Conservation (phyloP, 2,329 filamentous ascomycete genomes). For the Calonectria hawksworthii region DNA sequence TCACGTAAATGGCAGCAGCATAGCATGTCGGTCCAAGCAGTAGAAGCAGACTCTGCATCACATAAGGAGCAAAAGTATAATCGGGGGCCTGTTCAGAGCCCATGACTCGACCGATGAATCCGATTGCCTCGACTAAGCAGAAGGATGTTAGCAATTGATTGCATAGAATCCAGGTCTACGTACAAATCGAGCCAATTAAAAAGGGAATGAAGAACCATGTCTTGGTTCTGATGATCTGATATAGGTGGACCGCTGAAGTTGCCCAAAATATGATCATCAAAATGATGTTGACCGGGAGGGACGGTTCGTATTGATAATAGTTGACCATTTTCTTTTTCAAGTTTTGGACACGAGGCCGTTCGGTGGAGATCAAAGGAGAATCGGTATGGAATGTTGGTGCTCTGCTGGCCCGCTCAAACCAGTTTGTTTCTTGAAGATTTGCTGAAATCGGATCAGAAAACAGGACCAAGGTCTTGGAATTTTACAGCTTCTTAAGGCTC, state of each 20-base stretch:
- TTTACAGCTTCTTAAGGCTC: background rate
- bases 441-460: background rate
- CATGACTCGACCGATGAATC: background rate
- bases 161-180: background rate
- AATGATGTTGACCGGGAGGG: background rate
- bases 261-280: background rate
- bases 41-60: background rate
- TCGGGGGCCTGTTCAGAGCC: background rate
- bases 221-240: background rate
- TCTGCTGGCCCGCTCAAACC: background rate
- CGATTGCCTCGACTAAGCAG: background rate
- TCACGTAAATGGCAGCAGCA: constrained; percentile 12
- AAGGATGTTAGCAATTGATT: background rate
- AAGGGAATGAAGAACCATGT: constrained; percentile 14
- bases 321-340: background rate
- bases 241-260: background rate
- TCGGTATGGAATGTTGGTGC: background rate
- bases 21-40: constrained; percentile 7
- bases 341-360: background rate
- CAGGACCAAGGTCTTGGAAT: background rate
- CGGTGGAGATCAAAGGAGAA: background rate
- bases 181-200: background rate
- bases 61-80: background rate
- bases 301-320: constrained; percentile 11
- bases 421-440: background rate